phyloP scores from a whole-genome alignment of 495 filamentous ascomycete genomes.

The Lasiosphaeriaceae sp. region DNA sequence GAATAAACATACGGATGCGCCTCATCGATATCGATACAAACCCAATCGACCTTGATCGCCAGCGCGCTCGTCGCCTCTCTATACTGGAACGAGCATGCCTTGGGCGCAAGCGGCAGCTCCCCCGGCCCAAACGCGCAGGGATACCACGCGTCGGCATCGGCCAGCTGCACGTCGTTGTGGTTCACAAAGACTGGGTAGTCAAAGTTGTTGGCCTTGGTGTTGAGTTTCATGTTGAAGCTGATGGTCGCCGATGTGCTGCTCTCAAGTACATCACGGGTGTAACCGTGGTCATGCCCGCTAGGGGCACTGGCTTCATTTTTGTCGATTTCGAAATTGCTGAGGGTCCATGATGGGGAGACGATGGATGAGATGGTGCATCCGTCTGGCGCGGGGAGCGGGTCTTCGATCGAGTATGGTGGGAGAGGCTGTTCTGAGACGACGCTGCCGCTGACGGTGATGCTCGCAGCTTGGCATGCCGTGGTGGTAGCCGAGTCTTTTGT shows the following conservation, averaged over 20 bases:
- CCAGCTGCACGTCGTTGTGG: constrained; percentile 7
- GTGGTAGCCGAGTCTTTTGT: not conserved
- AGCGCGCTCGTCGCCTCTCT: constrained; percentile 5
- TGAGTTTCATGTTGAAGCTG: constrained; percentile 25
- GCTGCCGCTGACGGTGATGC: constrained; percentile 9
- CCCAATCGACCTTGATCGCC: constrained; percentile 21
- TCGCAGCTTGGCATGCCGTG: constrained; percentile 14
- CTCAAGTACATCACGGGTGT: not conserved
- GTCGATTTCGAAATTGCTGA: constrained; percentile 21
- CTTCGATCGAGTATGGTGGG: constrained; percentile 24
- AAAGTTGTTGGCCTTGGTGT: constrained; percentile 14
- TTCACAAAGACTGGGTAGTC: constrained; percentile 15
- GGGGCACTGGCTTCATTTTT: not conserved
- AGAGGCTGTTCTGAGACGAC: constrained; percentile 11
- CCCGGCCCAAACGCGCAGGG: constrained; percentile 16
- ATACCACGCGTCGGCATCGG: constrained; percentile 16
- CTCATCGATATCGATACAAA: constrained; percentile 24
- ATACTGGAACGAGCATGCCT: constrained; percentile 18
- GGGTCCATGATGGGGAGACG: constrained; percentile 19
- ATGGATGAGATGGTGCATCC: constrained; percentile 30
- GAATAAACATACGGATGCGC: constrained; percentile 20
- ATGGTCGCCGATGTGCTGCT: constrained; percentile 4
- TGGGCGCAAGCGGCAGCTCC: constrained; percentile 16
- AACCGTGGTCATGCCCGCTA: too few relatives aligned
- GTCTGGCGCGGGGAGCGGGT: constrained; percentile 18